Conservation (phyloP, 1,139 yeast species). For the Saccharomyces hybrid region DNA sequence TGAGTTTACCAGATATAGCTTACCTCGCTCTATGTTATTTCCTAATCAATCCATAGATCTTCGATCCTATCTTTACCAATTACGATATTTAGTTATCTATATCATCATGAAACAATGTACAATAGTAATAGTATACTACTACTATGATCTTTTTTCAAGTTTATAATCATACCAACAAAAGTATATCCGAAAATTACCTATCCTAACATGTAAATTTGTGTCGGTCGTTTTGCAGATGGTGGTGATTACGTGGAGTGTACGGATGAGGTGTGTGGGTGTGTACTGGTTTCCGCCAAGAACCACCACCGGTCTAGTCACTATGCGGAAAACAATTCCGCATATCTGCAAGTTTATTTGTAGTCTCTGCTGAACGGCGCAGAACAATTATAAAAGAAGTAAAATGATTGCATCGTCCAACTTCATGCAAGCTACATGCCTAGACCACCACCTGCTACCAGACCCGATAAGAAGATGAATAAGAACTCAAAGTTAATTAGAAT, state of each 20-base stretch:
- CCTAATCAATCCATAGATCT: not conserved
- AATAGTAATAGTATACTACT: not conserved
- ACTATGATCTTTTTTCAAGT: not conserved
- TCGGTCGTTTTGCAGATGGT: not conserved
- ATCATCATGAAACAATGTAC: not conserved
- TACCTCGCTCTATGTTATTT: not conserved
- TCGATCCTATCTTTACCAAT: not conserved
- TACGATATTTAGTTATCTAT: not conserved
- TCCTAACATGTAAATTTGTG: not conserved
- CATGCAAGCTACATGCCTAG: not conserved
- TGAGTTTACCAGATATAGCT: not conserved
- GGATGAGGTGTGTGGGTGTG: not conserved
- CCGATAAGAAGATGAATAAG: not conserved
- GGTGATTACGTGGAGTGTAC: not conserved
- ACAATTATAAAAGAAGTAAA: not conserved
- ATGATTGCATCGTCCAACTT: not conserved
- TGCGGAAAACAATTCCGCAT: not conserved
- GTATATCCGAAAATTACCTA: not conserved
- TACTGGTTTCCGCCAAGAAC: not conserved
- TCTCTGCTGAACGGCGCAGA: not conserved
- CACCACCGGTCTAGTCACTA: not conserved
- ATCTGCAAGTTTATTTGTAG: not conserved
- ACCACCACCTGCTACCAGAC: not conserved
- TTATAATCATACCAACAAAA: not conserved
- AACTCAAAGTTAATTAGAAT: constrained; percentile 1